phyloP scores from a whole-genome alignment of 2,329 filamentous ascomycete species.

The Colletotrichum tropicale region DNA sequence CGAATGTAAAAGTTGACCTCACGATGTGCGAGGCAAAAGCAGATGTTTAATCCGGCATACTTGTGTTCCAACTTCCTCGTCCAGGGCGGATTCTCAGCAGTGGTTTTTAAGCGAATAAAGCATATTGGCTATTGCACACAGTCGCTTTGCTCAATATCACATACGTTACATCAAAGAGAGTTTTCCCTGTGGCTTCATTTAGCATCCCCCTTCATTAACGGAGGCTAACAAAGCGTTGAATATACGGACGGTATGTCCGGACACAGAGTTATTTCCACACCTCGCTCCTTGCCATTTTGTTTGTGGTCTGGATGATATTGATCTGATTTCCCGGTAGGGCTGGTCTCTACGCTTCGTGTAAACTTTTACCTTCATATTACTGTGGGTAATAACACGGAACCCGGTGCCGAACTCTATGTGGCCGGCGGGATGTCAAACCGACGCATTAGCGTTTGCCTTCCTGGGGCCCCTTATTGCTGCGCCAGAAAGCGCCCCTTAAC shows the following conservation, averaged over 20 bases:
- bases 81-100: not conserved
- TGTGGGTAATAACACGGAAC: not conserved
- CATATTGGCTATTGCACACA: not conserved
- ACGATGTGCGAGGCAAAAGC: not conserved
- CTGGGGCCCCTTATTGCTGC: not conserved
- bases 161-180: not conserved
- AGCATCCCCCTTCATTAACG: not conserved
- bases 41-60: not conserved
- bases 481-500: not conserved
- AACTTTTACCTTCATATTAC: not conserved
- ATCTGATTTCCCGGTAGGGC: not conserved
- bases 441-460: not conserved
- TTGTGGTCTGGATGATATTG: not conserved
- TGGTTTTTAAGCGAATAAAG: not conserved
- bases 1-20: not conserved
- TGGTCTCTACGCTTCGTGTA: not conserved
- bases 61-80: not conserved
- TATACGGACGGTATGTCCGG: not conserved
- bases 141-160: not conserved
- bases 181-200: not conserved
- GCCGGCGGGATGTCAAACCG: not conserved
- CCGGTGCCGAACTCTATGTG: not conserved
- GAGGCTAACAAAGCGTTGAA: not conserved
- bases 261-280: not conserved
- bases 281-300: not conserved